phyloP scores from a whole-genome alignment of 2,329 filamentous ascomycete species.

The Talaromyces sp. region DNA sequence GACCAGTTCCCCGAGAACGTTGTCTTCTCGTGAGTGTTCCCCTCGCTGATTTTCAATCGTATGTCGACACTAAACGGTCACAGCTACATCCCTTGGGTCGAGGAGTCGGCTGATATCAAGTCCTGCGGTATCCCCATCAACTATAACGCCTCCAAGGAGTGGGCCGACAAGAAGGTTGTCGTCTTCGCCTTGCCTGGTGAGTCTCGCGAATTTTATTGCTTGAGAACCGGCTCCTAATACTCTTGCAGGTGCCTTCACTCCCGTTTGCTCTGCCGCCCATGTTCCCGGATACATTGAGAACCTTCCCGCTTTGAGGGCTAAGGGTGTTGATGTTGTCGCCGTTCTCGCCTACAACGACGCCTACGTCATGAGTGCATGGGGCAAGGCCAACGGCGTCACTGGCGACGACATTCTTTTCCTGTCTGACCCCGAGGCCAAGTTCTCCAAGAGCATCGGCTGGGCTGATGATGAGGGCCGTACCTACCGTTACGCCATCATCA shows the following conservation, averaged over 20 bases:
- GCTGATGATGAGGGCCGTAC: constrained; percentile 67
- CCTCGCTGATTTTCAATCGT: constrained; percentile 1
- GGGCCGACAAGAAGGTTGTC: constrained; percentile 68
- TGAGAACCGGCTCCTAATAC: neutral
- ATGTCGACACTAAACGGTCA: neutral
- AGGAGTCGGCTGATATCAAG: constrained; percentile 66
- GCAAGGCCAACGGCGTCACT: constrained; percentile 77
- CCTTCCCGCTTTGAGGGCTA: constrained; percentile 65
- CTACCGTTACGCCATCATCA: constrained; percentile 72
- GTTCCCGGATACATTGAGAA: constrained; percentile 76
- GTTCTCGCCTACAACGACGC: constrained; percentile 82
- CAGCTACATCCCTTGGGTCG: constrained; percentile 73
- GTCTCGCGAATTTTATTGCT: constrained; percentile 15
- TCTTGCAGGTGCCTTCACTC: constrained; percentile 69
- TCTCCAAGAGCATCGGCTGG: constrained; percentile 78
- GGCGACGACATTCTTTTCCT: constrained; percentile 75
- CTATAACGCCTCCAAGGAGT: constrained; percentile 77
- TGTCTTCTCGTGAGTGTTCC: constrained; percentile 62
- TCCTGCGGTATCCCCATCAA: constrained; percentile 73
- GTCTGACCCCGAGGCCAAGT: constrained; percentile 67
- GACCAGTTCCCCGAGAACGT: constrained; percentile 79
- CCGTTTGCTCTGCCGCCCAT: constrained; percentile 77
- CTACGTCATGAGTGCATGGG: constrained; percentile 85
- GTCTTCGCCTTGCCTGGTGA: constrained; percentile 66
- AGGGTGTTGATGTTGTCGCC: constrained; percentile 78